A percentile compares a stretch with the other conserved stretches of the same genome.
Conservation (phyloP, 2,329 filamentous ascomycete genomes). For the Alternaria sp. region DNA sequence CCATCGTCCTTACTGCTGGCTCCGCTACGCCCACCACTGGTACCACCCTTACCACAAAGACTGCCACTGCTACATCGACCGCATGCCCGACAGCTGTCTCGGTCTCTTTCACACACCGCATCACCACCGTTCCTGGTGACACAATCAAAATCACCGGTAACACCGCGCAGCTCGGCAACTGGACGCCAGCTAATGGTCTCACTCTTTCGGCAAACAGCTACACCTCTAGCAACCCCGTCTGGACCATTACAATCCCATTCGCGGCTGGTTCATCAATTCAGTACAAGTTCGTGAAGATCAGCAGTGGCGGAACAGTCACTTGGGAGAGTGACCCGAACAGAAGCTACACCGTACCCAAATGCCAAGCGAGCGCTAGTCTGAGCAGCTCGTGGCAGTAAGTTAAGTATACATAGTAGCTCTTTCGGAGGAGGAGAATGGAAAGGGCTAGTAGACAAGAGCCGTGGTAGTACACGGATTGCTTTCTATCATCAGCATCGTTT, state of each 20-base stretch:
- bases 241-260: slow-evolving; percentile 53
- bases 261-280: slow-evolving; percentile 48
- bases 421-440: not conserved
- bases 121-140: slow-evolving; percentile 57
- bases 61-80: slow-evolving; percentile 14
- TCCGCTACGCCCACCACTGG: slow-evolving; percentile 16
- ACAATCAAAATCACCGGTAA: slow-evolving; percentile 56
- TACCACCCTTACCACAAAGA: slow-evolving; percentile 20
- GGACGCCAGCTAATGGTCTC: slow-evolving; percentile 50
- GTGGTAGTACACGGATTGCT: not conserved
- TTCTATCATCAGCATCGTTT: not conserved
- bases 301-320: slow-evolving; percentile 53
- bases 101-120: slow-evolving; percentile 56
- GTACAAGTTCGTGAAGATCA: slow-evolving; percentile 57
- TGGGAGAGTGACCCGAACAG: slow-evolving; percentile 57
- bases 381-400: slow-evolving; percentile 27
- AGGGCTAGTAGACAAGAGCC: not conserved
- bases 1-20: slow-evolving; percentile 49
- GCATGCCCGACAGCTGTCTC: slow-evolving; percentile 36
- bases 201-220: slow-evolving; percentile 53
- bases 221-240: slow-evolving; percentile 54
- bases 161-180: slow-evolving; percentile 53
- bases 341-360: slow-evolving; percentile 44
- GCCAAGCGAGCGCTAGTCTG: slow-evolving; percentile 32
- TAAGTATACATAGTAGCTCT: not conserved